Evolutionary conservation across 257 asterid genomes (phyloP).

Genomic region (Cruciata laevipes): DNA sequence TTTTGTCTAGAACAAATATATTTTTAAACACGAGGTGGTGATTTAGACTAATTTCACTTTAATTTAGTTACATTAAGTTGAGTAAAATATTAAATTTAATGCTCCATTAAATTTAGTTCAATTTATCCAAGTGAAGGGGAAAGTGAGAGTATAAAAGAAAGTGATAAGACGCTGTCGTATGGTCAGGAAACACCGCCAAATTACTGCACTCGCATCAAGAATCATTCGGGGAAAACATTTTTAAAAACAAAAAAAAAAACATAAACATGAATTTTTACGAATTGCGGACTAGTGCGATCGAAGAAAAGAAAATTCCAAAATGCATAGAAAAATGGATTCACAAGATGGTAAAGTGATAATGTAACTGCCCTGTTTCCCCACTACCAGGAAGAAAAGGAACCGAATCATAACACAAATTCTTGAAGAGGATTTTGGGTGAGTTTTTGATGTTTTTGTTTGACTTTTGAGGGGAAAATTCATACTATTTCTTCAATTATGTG

Average conservation of each 20-base stretch:
- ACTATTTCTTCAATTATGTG: neutral
- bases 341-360: neutral
- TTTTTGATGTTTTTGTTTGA: neutral
- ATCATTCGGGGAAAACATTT: neutral
- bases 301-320: neutral
- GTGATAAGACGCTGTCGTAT: neutral
- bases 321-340: conserved; percentile 1
- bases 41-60: too few species aligned
- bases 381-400: neutral
- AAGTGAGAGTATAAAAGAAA: neutral
- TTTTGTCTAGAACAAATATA: too few species aligned
- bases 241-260: neutral
- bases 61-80: too few species aligned
- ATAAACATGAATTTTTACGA: conserved; percentile 1
- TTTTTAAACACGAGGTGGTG: too few species aligned
- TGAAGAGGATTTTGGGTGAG: neutral
- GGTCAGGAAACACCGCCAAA: neutral
- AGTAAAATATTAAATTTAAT: too few species aligned
- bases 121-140: too few species aligned
- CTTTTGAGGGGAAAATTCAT: neutral
- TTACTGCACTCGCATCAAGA: conserved; percentile 3
- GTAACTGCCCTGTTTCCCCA: neutral
- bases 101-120: too few species aligned
- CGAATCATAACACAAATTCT: neutral
- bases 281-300: conserved; percentile 4